Evolutionary conservation across 2,329 filamentous ascomycete species (phyloP), one percentile per base, ranked within the genome.

Genomic region (Epichloe elymi): DNA sequence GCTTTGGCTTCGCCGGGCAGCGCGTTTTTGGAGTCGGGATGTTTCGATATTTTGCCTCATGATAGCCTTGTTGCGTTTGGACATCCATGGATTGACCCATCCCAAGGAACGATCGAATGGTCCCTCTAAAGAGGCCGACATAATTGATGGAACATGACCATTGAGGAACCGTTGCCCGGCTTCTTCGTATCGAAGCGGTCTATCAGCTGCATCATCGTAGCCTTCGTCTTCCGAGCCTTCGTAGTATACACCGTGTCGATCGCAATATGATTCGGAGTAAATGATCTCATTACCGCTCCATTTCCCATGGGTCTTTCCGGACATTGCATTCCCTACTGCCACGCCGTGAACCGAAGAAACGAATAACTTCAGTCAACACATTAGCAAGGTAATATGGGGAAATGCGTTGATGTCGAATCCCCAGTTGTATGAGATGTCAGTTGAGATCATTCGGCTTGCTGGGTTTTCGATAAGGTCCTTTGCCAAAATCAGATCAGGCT

Each of bases 91-190:
- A 45, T 68, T 68, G 4, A 56, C 47, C 64, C 64, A 67, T 39
- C 60, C 57, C 5, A 60, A 59, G 6, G 46, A 55, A 35, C 50
- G 40, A 20, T 74, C 70, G 56, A 86, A 84, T 0, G 83, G 84
- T 0, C 83, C 84, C 53, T 67, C 73, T 3, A 87, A 67, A 5
- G 67, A 65, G 6, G 83, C 76, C 12, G 84, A 83, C 3, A 82
- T 62, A 3, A 89, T 70, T 23, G 75, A 59, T 0, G 83, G 74
- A 2, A 71, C 60, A 33, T 72, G 66, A 0, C 83, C 84, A 6
- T 70, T 65, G 38, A 86, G 66, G 57, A 76, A 86, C 36, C 73
- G 71, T 35, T 72, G 66, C 1, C 79, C 83, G 12, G 82, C 74
- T 0, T 70, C 64, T 61, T 86, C 81, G 53, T 82, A 80, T 53